phyloP scores from a whole-genome alignment of 2,329 filamentous ascomycete species.

The Epichloe gansuensis region DNA sequence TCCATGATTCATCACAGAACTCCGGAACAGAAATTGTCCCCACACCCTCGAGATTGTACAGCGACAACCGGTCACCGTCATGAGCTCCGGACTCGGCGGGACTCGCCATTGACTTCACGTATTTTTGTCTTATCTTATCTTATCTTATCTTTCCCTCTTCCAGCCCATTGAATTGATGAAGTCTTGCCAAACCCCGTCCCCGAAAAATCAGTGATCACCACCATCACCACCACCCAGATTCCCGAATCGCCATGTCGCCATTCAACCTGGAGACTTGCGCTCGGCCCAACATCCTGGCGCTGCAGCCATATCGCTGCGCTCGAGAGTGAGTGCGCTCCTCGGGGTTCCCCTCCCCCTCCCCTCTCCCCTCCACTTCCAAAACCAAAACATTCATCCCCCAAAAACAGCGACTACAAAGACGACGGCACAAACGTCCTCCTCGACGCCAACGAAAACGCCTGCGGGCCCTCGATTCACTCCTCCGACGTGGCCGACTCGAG shows the following conservation, averaged over 20 bases:
- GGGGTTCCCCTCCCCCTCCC: not conserved
- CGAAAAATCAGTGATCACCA: too few species aligned
- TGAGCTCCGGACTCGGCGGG: not conserved
- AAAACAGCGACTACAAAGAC: conserved; percentile 86
- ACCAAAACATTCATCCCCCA: not conserved
- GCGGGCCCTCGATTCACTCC: conserved; percentile 62
- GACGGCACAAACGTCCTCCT: conserved; percentile 91
- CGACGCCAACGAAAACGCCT: conserved; percentile 97
- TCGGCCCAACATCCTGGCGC: conserved; percentile 61
- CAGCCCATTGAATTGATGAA: not conserved
- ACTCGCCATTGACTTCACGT: not conserved
- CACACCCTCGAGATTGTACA: too few species aligned
- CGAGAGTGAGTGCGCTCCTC: conserved; percentile 50
- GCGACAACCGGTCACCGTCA: too few species aligned
- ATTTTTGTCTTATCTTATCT: not conserved
- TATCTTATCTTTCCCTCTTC: not conserved
- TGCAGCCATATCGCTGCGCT: conserved; percentile 71
- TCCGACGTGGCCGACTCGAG: conserved; percentile 30
- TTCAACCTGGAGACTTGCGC: conserved; percentile 67
- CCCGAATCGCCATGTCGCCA: conserved; percentile 35
- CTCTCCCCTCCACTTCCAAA: not conserved
- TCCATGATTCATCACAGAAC: too few species aligned
- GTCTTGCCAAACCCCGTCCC: not conserved
- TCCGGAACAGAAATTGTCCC: too few species aligned
- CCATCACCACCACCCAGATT: not conserved